Base-by-base conservation (phyloP, 2,329 filamentous ascomycete genomes). In the Aspergillus terreus region DNA sequence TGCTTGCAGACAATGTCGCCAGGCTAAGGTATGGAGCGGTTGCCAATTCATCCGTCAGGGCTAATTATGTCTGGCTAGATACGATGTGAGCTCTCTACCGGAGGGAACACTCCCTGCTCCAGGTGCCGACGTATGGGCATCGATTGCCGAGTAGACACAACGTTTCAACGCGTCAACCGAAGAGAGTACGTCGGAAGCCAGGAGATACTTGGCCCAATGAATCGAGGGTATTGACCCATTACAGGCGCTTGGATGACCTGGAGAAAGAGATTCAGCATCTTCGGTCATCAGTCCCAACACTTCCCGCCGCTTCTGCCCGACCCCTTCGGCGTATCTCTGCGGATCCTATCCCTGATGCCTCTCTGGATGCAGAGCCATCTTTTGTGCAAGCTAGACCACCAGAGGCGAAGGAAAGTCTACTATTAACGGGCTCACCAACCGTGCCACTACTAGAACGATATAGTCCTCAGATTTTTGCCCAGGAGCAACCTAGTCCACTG, bases 1-100 rank as follows among this genome's bases (percentile, higher is more conserved):
- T 17, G 45, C 45, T 14, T 47, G 45, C 19, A 38, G 17, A 23
- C 45, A 47, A 38, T 47, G 45, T 38, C 45, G 45, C 45, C 45
- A 47, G 32, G 32, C 30, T 6, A 47, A 47, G 45, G 45, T 40
- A 47, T 47, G 21, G 23, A 19, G 35, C n/a, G n/a, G 35, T 23
- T 23, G 23, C 23, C 35, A 4, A n/a, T 17, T 38, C 14, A n/a
- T 6, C 35, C 35, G 6, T 15, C 35, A 14, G 6, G 35, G 7
- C 7, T 30, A 30, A 30, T 11, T 7, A 7, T 30, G 10, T 6
- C 27, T 10, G 27, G 27, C 27, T 17, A 38, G 35, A 17, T 38
- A n/a, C 35, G 35, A n/a, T 38, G 35, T 10, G 35, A 38, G 12
- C 10, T n/a, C 6, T 38, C 35, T 4, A 38, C 14, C 5, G 35